phyloP scores from a whole-genome alignment of 345 rosid genomes.

The Brassica rapa region DNA sequence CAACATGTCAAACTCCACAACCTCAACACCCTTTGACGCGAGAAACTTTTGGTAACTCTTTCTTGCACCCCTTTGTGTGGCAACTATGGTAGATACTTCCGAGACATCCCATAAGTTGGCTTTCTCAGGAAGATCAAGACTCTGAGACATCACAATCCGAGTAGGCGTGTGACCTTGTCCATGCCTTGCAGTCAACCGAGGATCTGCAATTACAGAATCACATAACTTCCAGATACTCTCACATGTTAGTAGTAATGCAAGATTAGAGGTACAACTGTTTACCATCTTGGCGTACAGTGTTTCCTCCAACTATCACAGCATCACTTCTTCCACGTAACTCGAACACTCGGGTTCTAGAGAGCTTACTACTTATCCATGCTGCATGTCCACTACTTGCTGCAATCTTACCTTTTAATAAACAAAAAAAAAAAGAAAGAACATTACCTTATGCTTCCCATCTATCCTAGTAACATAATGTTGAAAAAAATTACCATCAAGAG shows the following conservation, averaged over 20 bases:
- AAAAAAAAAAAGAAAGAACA: constrained; percentile 7
- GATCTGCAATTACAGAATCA: constrained; percentile 53
- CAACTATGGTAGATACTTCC: constrained; percentile 77
- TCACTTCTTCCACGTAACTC: constrained; percentile 88
- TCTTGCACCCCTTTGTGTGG: constrained; percentile 91
- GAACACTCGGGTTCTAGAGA: constrained; percentile 75
- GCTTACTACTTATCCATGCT: constrained; percentile 88
- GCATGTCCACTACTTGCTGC: constrained; percentile 95
- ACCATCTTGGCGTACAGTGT: constrained; percentile 87
- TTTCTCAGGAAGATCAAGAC: constrained; percentile 85
- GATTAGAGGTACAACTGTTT: constrained; percentile 31
- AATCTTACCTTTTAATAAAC: constrained; percentile 69
- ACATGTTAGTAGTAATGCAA: neutral
- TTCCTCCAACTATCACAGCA: constrained; percentile 91
- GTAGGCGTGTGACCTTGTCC: constrained; percentile 88
- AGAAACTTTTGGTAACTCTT: constrained; percentile 79
- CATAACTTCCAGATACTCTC: neutral
- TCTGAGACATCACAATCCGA: constrained; percentile 75
- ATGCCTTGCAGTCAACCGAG: constrained; percentile 84
- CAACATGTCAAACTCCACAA: constrained; percentile 92
- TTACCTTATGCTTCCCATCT: neutral
- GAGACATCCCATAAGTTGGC: constrained; percentile 90
- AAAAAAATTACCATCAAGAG: constrained; percentile 76
- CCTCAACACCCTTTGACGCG: constrained; percentile 88
- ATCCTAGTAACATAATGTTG: neutral